Evolutionary conservation across 805 yeast genomes (phyloP).

Genomic region (Nakazawaea ambrosiae): DNA sequence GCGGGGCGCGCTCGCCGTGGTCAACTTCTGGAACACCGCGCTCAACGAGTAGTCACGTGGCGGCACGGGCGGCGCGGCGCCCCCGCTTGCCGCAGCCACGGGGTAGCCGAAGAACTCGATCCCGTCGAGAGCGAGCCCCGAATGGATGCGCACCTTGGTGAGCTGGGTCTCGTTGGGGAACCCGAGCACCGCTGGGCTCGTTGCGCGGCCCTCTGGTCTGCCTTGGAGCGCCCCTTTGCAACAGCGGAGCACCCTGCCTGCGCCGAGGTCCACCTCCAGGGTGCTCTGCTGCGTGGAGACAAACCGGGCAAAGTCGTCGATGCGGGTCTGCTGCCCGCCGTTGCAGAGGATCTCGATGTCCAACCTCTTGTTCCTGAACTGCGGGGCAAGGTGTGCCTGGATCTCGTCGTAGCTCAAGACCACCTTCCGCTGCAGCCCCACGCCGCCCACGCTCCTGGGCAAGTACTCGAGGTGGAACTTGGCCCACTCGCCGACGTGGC

Average conservation of each 20-base stretch:
- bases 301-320: slow-evolving; percentile 40
- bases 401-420: slow-evolving; percentile 42
- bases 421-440: slow-evolving; percentile 51
- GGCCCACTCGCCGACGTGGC: slow-evolving; percentile 55
- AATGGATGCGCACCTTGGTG: slow-evolving; percentile 53
- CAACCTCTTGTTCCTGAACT: slow-evolving; percentile 29
- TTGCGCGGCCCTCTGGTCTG: slow-evolving; percentile 16
- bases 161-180: no score
- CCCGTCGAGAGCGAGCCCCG: slow-evolving; percentile 82
- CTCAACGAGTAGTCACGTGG: slow-evolving; percentile 30
- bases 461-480: slow-evolving; percentile 54
- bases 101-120: slow-evolving; percentile 41
- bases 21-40: slow-evolving; percentile 2
- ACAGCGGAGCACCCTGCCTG: slow-evolving; percentile 1
- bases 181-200: slow-evolving; percentile 25
- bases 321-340: slow-evolving; percentile 52
- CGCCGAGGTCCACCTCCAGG: not conserved
- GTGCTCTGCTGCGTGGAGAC: slow-evolving; percentile 16
- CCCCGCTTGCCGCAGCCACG: slow-evolving; percentile 12
- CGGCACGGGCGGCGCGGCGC: slow-evolving; percentile 38
- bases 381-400: slow-evolving; percentile 26
- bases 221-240: slow-evolving; percentile 16
- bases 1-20: not conserved
- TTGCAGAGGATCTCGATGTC: slow-evolving; percentile 46
- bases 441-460: slow-evolving; percentile 50